Evolutionary conservation across 495 filamentous ascomycete species (phyloP), one percentile per base, ranked within the genome.

Genomic region (Wilcoxina mikolae): DNA sequence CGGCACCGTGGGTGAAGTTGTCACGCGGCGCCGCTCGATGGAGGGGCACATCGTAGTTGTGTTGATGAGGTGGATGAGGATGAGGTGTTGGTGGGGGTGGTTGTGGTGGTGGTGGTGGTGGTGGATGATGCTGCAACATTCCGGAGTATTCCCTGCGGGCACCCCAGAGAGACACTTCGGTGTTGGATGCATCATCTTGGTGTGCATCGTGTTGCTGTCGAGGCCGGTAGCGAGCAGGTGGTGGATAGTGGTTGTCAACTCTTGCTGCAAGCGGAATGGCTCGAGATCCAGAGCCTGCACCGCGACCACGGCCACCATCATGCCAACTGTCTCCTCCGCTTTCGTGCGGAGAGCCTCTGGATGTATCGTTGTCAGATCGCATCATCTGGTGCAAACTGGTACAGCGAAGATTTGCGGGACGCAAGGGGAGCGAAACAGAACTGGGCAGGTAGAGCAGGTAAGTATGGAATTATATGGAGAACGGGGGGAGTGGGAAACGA

Each of bases 201-300:
- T 25, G 15, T 46, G 47, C 20, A 31, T 1, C 3, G 47, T 50
- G 20, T 18, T 50, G 47, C 9, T 26, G 47, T 12, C 15, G 47
- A 50, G 47, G 15, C 47, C 47, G 47, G 47, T 50, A 50, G 47
- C 47, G 47, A 50, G 47, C 47, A 50, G 47, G 24, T 18, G 47
- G 4, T 18, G 47, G 24, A 11, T 15, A 15, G 23, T 50, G 10
- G 47, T 17, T 15, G 17, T 12, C 23, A 22, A 31, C 15, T 50
- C 22, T 31, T 27, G 47, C 47, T 50, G 47, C 20, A 50, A 27
- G 22, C 47, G 47, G 20, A n/a, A 29, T 27, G 47, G 47, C 26
- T 12, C 22, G 15, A 46, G 23, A 18, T 25, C 26, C 47, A 25
- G 9, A 4, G 46, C 27, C 9, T 25, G 46, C 26, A 29, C 26